Evolutionary conservation across 2,329 filamentous ascomycete species (phyloP), one percentile per base, ranked within the genome.

Genomic region (Lachnellula suecica): DNA sequence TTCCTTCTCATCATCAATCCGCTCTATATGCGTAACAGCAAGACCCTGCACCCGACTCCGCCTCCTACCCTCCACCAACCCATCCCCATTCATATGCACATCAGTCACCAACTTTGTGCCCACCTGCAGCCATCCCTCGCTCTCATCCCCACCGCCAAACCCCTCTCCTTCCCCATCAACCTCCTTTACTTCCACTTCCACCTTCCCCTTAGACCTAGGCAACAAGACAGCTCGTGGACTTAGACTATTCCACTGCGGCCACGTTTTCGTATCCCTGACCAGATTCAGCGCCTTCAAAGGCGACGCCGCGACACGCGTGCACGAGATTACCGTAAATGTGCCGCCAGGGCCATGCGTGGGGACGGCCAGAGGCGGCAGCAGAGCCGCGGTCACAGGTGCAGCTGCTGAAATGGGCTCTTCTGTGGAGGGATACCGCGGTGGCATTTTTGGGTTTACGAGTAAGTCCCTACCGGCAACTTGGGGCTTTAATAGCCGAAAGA

Each of bases 161-260:
- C 11, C 7, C n/a, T n/a, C n/a, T n/a, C n/a, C n/a, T n/a, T n/a
- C n/a, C n/a, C n/a, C n/a, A n/a, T n/a, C n/a, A n/a, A 3, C 35
- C 4, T n/a, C 17, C 35, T 8, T 7, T 9, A n/a, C 15, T 15
- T 17, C 15, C 13, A 20, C 13, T 27, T 25, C 20, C 22, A 6
- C 22, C 9, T 45, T 22, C 78, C 64, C 74, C 70, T 10, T 66
- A 20, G 84, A 78, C 44, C 73, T 71, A 55, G 83, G 82, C 1
- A 75, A 73, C 35, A 85, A 75, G 15, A 71, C 70, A 17, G 80
- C 81, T 71, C 82, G 79, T 37, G 83, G 82, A 65, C 84, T 84
- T 64, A 85, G 85, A 4, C 78, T 82, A 34, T 77, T 75, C 63
- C 63, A 66, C 29, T 46, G 5, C 2, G 31, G 7, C 62, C 63